Evolutionary conservation across 2,329 filamentous ascomycete species (phyloP), one percentile per base, ranked within the genome.

Genomic region (Aspergillus proliferans): DNA sequence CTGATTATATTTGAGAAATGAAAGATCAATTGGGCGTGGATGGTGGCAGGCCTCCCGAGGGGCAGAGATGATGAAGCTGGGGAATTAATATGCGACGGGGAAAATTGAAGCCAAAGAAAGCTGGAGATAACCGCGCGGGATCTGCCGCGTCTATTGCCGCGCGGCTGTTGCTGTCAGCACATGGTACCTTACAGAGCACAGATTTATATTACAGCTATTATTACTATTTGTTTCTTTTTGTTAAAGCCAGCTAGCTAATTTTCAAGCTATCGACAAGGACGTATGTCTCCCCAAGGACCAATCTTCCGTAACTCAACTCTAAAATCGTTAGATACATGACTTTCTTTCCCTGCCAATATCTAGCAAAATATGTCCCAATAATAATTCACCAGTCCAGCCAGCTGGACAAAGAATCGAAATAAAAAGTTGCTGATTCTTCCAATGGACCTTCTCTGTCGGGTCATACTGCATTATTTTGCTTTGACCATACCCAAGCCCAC

Each of bases 401-500:
- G 48, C 48, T 50, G 48, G 46, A 50, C 48, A 33, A 46, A 46
- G 33, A 38, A 49, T 41, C 12, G 34, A 40, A 48, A 12, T 33
- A 30, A 34, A 47, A 47, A 18, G 4, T 36, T 8, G 38, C 10
- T 40, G 19, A 21, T 40, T 15, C 6, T 24, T 24, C 26, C 12
- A 30, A 40, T 18, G 4, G 6, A 18, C 3, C 36, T 1, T 40
- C 15, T 18, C 14, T 22, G 26, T 10, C 4, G 9, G 4, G 26
- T 4, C 10, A 30, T 30, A 9, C 1, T 5, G 12, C 41, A 28
- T 22, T 48, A 58, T 14, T 40, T 40, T 14, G 49, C 38, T 21
- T 12, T 21, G 18, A 18, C 49, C 9, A 56, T 55, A 26, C 60
- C 56, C 10, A 63, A 59, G n/a, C 63, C 62, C 22, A 63, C 46